phyloP scores from a whole-genome alignment of 1,139 yeast species.

The Zygoascus sp. region DNA sequence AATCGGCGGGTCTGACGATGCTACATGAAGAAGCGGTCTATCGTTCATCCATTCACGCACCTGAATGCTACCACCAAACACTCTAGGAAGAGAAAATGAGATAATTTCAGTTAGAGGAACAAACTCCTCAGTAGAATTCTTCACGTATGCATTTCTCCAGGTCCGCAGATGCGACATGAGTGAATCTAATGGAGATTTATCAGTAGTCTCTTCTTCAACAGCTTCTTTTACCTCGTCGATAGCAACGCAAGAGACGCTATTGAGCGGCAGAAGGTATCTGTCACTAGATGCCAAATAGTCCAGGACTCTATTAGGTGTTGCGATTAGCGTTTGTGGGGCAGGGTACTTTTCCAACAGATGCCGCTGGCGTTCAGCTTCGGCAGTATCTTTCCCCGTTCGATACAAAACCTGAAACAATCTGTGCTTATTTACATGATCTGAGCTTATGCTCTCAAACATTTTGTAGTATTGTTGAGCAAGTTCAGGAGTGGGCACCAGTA shows the following conservation, averaged over 20 bases:
- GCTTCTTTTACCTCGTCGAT: conserved; percentile 24
- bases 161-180: conserved; percentile 21
- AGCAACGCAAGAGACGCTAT: conserved; percentile 22
- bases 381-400: conserved; percentile 74
- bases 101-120: conserved; percentile 18
- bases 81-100: conserved; percentile 8
- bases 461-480: conserved; percentile 68
- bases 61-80: conserved; percentile 1
- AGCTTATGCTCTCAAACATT: conserved; percentile 18
- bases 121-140: conserved; percentile 11
- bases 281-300: conserved; percentile 48
- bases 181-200: conserved; percentile 19
- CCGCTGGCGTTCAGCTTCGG: conserved; percentile 51
- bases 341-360: conserved; percentile 59
- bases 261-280: conserved; percentile 20
- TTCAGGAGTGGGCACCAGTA: conserved; percentile 80
- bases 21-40: conserved; percentile 5
- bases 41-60: conserved; percentile 5
- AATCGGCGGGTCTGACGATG: conserved; percentile 1
- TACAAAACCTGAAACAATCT: conserved; percentile 49
- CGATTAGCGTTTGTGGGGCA: conserved; percentile 74
- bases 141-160: conserved; percentile 22
- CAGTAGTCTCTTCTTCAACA: not conserved
- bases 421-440: conserved; percentile 44
- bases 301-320: conserved; percentile 83